phyloP scores from a whole-genome alignment of 1,284 basidiomycete genomes.

The Irpex rosettiformis region DNA sequence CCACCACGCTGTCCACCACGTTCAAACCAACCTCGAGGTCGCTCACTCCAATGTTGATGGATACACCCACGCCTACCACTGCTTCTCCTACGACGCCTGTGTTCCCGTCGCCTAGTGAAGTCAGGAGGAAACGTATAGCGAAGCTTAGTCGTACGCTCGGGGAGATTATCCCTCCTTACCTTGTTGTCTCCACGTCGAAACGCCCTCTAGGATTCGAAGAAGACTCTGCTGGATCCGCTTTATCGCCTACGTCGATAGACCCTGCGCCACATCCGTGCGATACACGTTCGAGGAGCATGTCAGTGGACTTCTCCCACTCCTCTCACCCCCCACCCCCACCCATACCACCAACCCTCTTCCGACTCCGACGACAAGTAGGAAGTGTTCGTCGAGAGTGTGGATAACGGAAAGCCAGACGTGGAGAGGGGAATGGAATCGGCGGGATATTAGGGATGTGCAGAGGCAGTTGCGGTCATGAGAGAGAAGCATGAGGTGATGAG shows the following conservation, averaged over 20 bases:
- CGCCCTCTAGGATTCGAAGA: constrained; percentile 1
- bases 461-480: constrained; percentile 25
- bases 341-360: too few relatives aligned
- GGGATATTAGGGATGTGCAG: constrained; percentile 31
- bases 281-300: constrained; percentile 20
- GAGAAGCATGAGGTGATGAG: too few relatives aligned
- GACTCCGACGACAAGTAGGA: too few relatives aligned
- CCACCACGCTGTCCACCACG: constrained; percentile 18
- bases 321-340: too few relatives aligned
- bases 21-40: constrained; percentile 14
- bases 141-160: constrained; percentile 51
- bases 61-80: constrained; percentile 12
- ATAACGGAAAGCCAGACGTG: constrained; percentile 22
- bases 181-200: constrained; percentile 37
- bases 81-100: constrained; percentile 23
- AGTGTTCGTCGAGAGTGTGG: constrained; percentile 24
- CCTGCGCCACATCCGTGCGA: too few relatives aligned
- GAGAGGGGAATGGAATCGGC: constrained; percentile 31
- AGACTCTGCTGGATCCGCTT: too few relatives aligned
- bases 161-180: constrained; percentile 50
- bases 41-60: too few relatives aligned
- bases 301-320: constrained; percentile 20
- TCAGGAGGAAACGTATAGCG: constrained; percentile 38
- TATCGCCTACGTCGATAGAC: not conserved
- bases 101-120: constrained; percentile 22